Evolutionary conservation across 139 green algal species (phyloP), one percentile per base, ranked within the genome.

Genomic region (Edaphochlamys debaryana): DNA sequence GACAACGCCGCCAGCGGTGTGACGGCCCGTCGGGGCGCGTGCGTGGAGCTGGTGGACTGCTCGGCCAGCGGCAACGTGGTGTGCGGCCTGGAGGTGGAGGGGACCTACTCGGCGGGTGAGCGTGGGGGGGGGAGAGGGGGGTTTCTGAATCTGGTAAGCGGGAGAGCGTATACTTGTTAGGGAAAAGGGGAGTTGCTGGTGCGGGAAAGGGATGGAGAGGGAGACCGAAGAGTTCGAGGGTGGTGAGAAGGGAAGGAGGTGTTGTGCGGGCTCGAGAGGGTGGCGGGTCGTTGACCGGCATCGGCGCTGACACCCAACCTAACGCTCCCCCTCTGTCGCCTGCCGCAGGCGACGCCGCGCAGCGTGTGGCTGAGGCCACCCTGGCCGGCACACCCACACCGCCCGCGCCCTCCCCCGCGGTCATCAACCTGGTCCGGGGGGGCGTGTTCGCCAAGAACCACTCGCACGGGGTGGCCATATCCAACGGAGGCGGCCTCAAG

Each of bases 21-120:
- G 45, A n/a, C 8, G 56, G 56, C 56, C 19, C 62, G 76, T 42
- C 32, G 67, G 22, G 42, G 45, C 32, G 76, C 32, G 0, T 27
- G 19, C 22, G 7, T 66, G 23, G 76, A 82, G 42, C 63, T 82
- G 27, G 36, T 27, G 45, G 76, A 82, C 45, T 67, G 76, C 63
- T 50, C 30, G 42, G n/a, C 29, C 42, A 74, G 63, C 41, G 32
- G 42, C 76, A 82, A 82, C 76, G 27, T 20, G 0, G 13, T 52
- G 7, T 20, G 40, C 76, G 76, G 76, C 6, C 0, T 74, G 32
- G 76, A 74, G 42, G 32, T 82, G 32, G 62, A 73, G 38, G 67
- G 73, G 27, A 60, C 29, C 0, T 34, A 34, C 15, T 29, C 52
- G n/a, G n/a, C n/a, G n/a, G n/a, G n/a, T n/a, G n/a, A n/a, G n/a